These are phyloP conservation scores for Septoria linicola DNA, from an alignment of 2,329 filamentous ascomycete genomes.

Conservation along the genomic window DNA sequence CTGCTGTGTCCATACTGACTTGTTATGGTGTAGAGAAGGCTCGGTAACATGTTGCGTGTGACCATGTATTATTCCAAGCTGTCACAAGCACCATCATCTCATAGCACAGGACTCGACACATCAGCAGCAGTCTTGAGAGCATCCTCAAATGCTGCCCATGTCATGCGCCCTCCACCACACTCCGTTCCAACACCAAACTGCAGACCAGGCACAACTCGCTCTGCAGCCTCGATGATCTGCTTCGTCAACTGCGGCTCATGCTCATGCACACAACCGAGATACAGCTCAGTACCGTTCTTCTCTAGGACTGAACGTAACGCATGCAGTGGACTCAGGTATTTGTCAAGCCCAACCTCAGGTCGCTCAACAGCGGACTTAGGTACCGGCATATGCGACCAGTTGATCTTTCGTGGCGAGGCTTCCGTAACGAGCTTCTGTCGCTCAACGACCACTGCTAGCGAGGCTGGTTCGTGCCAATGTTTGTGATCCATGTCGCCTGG, in stretches of 20 bases:
- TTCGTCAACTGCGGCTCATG: constrained; percentile 42
- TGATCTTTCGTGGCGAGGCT: constrained; percentile 35
- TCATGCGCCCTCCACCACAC: constrained; percentile 44
- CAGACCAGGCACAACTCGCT: constrained; percentile 28
- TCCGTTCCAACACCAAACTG: constrained; percentile 46
- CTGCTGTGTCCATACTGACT: no score
- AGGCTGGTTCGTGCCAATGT: constrained; percentile 48
- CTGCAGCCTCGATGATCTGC: constrained; percentile 41
- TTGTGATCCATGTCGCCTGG: constrained; percentile 43
- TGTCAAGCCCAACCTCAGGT: constrained; percentile 27
- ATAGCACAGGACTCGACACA: constrained; percentile 16
- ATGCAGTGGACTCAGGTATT: constrained; percentile 44
- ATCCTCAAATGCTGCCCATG: constrained; percentile 34
- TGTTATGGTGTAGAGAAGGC: no score
- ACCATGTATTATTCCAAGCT: no score
- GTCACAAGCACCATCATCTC: no score
- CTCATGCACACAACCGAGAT: constrained; percentile 45
- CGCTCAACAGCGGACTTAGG: constrained; percentile 38
- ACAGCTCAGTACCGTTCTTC: constrained; percentile 39
- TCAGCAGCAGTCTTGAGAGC: constrained; percentile 27
- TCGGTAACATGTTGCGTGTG: no score
- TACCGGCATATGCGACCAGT: constrained; percentile 49
- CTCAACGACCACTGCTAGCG: constrained; percentile 38
- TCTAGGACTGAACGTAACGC: constrained; percentile 33
- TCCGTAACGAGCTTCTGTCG: constrained; percentile 39